A percentile compares a stretch with the other conserved stretches of the same genome.
Conservation (phyloP, 192 early-diverging fungal species). For the Pilobolus umbonatus region DNA sequence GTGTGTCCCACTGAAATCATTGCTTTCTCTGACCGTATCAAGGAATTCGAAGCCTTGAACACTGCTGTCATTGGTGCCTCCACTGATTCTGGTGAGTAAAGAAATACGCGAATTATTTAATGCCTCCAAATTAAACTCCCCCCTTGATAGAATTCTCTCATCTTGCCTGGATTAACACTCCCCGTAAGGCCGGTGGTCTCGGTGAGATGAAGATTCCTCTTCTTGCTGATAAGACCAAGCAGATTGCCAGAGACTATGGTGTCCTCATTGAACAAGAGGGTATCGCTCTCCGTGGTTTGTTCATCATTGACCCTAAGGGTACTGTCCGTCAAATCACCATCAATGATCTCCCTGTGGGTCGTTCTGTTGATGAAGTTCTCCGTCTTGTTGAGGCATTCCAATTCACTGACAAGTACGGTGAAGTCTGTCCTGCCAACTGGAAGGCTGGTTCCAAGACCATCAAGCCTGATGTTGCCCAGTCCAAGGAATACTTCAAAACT, state of each 20-base stretch:
- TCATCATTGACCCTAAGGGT: slow-evolving; percentile 88
- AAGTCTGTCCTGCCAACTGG: slow-evolving; percentile 84
- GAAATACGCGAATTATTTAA: not conserved
- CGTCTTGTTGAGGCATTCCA: slow-evolving; percentile 89
- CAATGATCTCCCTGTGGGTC: slow-evolving; percentile 88
- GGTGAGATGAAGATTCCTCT: slow-evolving; percentile 92
- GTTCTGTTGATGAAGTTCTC: slow-evolving; percentile 80
- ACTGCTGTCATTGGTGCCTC: slow-evolving; percentile 72
- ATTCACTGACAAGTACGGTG: slow-evolving; percentile 83
- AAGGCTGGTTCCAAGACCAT: slow-evolving; percentile 69
- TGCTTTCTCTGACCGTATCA: slow-evolving; percentile 80
- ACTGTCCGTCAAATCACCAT: slow-evolving; percentile 81
- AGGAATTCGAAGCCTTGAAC: slow-evolving; percentile 76
- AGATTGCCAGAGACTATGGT: slow-evolving; percentile 83
- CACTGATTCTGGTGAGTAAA: slow-evolving; percentile 44
- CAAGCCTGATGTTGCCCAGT: slow-evolving; percentile 60
- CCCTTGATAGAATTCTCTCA: slow-evolving; percentile 67
- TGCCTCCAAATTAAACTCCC: not conserved
- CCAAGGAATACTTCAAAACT: slow-evolving; percentile 65
- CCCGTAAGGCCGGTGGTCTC: slow-evolving; percentile 85
- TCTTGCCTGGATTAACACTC: slow-evolving; percentile 83
- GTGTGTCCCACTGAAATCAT: slow-evolving; percentile 95
- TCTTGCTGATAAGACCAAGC: slow-evolving; percentile 61
- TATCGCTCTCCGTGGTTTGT: slow-evolving; percentile 79
- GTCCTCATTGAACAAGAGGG: slow-evolving; percentile 77